Evolutionary conservation across 352 stramenopile species (phyloP), one percentile per base, ranked within the genome.

Genomic region (Poterioochromonas sp.): DNA sequence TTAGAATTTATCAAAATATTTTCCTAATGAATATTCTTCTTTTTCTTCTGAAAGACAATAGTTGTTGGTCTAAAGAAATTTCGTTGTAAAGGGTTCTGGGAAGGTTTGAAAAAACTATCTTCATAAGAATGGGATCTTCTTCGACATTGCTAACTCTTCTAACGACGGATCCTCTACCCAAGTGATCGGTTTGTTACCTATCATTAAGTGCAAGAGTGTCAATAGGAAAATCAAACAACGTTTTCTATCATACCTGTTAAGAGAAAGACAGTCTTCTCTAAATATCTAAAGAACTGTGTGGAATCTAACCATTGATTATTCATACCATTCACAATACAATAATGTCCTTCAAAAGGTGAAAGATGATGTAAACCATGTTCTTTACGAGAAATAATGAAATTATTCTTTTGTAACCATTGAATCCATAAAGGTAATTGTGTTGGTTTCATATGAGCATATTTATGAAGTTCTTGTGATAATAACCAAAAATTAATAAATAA

Each of bases 341-440:
- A 84, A 77, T 70, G 54, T 34, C 63, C 70, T 32, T 83, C 80
- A 76, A 83, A 83, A 29, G 80, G 80, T 51, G 47, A 77, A n/a
- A 63, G 60, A 64, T 84, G 81, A 77, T 84, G 81, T 69, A 77
- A 78, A 12, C 81, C 81, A 71, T 84, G 81, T 58, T 83, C 79
- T 64, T 80, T 81, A 29, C 73, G 34, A 73, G 20, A 68, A 47
- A 84, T 20, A 22, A 83, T 82, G 26, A 83, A 29, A 2, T 74
- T 74, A n/a, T 76, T 63, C 1, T 81, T n/a, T 47, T 84, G 81
- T 43, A 84, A 78, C 26, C 22, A 40, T n/a, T 32, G n/a, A 0
- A 79, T 79, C 34, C 32, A 44, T 5, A 49, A 1, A 12, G 81
- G 79, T 26, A 77, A 58, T 11, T 58, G n/a, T 62, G 8, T 22